Evolutionary conservation across 805 yeast genomes (phyloP).

Genomic region (Ogataea saltuana): DNA sequence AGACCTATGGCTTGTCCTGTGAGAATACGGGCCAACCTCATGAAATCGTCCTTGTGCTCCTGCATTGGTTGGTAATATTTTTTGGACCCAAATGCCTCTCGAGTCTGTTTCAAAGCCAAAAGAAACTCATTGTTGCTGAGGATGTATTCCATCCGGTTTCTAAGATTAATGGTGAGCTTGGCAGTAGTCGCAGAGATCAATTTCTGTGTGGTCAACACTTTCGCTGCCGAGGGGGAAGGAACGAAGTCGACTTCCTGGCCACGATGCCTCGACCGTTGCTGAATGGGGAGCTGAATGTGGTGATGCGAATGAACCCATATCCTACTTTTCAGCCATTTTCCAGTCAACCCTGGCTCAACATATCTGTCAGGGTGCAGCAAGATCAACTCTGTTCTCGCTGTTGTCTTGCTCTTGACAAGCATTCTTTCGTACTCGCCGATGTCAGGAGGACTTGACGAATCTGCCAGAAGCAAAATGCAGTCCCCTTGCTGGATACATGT

Average conservation of each 20-base stretch:
- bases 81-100: slow-evolving; percentile 25
- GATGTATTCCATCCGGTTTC: slow-evolving; percentile 30
- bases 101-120: slow-evolving; percentile 31
- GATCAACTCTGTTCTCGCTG: slow-evolving; percentile 86
- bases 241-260: slow-evolving; percentile 21
- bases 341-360: slow-evolving; percentile 84
- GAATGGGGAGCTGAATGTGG: slow-evolving; percentile 69
- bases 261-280: slow-evolving; percentile 11
- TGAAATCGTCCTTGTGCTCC: slow-evolving; percentile 81
- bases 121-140: slow-evolving; percentile 33
- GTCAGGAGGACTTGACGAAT: slow-evolving; percentile 69
- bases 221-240: slow-evolving; percentile 6
- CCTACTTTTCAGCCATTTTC: slow-evolving; percentile 79
- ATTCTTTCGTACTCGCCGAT: slow-evolving; percentile 86
- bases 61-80: slow-evolving; percentile 39
- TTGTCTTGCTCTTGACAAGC: slow-evolving; percentile 70
- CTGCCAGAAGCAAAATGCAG: slow-evolving; percentile 85
- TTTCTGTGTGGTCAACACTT: slow-evolving; percentile 10
- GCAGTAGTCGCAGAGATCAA: slow-evolving; percentile 27
- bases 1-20: slow-evolving; percentile 94
- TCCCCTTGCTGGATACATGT: slow-evolving; percentile 96
- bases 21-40: slow-evolving; percentile 82
- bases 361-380: slow-evolving; percentile 78
- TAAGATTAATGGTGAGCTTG: slow-evolving; percentile 29
- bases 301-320: slow-evolving; percentile 94